Percentiles rank a stretch among this genome's conserved stretches.
phyloP scores from a whole-genome alignment of 805 yeast species.

The Wickerhamiella alocasiicola region DNA sequence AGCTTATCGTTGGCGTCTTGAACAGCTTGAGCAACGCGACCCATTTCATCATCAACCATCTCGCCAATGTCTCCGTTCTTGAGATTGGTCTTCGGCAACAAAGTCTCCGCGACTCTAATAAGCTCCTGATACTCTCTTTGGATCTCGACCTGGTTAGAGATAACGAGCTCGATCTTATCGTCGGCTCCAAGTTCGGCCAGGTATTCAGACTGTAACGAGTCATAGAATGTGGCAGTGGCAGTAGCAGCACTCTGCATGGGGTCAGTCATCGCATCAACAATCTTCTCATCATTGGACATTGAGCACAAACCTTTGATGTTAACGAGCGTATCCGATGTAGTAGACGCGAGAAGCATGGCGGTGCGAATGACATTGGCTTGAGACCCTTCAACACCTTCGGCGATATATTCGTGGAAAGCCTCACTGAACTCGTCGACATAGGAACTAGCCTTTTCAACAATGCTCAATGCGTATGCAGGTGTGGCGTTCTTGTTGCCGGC shows the following conservation, averaged over 20 bases:
- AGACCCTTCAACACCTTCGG: slow-evolving; percentile 57
- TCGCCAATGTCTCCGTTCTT: slow-evolving; percentile 44
- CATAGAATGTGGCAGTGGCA: slow-evolving; percentile 49
- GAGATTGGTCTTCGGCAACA: slow-evolving; percentile 35
- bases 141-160: slow-evolving; percentile 59
- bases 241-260: slow-evolving; percentile 46
- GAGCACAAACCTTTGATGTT: slow-evolving; percentile 57
- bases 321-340: slow-evolving; percentile 49
- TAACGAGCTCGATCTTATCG: slow-evolving; percentile 63
- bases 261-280: slow-evolving; percentile 46
- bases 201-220: slow-evolving; percentile 41
- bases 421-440: slow-evolving; percentile 71
- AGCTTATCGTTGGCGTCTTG: slow-evolving; percentile 52
- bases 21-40: slow-evolving; percentile 58
- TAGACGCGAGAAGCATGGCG: slow-evolving; percentile 48
- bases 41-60: slow-evolving; percentile 61
- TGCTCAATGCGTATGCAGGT: slow-evolving; percentile 52
- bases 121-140: slow-evolving; percentile 58
- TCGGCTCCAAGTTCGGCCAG: slow-evolving; percentile 37
- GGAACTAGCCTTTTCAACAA: slow-evolving; percentile 57
- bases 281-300: slow-evolving; percentile 46
- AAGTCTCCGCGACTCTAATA: slow-evolving; percentile 41
- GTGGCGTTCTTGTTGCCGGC: slow-evolving; percentile 70
- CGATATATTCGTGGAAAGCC: slow-evolving; percentile 59
- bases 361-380: slow-evolving; percentile 43